Evolutionary conservation across 306 rosid genomes (phyloP).

Genomic region (Oxytropis ochrocephala): DNA sequence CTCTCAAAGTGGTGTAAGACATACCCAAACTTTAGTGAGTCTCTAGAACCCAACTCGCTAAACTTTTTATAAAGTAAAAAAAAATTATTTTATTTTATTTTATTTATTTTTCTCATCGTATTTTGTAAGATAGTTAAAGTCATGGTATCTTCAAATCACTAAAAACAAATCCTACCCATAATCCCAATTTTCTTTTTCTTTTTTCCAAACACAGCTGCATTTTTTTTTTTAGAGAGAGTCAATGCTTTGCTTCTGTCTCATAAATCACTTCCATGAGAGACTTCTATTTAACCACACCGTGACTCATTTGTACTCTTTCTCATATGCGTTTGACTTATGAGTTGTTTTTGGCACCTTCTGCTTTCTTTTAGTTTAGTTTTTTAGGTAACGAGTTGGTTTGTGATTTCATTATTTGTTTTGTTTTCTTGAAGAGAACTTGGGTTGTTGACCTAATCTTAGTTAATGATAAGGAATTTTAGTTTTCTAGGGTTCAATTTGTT

Average conservation of each 20-base stretch:
- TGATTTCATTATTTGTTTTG: neutral
- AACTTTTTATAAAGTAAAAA: too few species aligned
- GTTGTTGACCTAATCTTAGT: slow-evolving; percentile 65
- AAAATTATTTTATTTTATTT: too few species aligned
- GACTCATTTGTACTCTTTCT: slow-evolving; percentile 21
- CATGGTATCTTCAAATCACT: too few species aligned
- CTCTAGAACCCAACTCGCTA: too few species aligned
- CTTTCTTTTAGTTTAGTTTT: slow-evolving; percentile 29
- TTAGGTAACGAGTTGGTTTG: slow-evolving; percentile 20
- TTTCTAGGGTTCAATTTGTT: slow-evolving; percentile 16
- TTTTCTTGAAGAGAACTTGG: slow-evolving; percentile 19
- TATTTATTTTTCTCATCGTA: too few species aligned
- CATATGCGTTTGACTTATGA: slow-evolving; percentile 6
- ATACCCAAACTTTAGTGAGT: too few species aligned
- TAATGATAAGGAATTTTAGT: slow-evolving; percentile 12
- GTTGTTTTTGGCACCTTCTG: slow-evolving; percentile 33
- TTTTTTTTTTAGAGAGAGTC: slow-evolving; percentile 28
- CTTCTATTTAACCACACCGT: slow-evolving; percentile 23
- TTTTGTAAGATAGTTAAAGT: too few species aligned
- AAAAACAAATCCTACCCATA: neutral
- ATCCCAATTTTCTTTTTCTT: too few species aligned
- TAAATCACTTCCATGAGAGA: neutral
- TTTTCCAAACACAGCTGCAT: slow-evolving; percentile 8
- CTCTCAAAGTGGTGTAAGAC: too few species aligned
- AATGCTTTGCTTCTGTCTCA: slow-evolving; percentile 18